Conservation (phyloP, 352 stramenopile genomes). For the Globisporangium spiculum region DNA sequence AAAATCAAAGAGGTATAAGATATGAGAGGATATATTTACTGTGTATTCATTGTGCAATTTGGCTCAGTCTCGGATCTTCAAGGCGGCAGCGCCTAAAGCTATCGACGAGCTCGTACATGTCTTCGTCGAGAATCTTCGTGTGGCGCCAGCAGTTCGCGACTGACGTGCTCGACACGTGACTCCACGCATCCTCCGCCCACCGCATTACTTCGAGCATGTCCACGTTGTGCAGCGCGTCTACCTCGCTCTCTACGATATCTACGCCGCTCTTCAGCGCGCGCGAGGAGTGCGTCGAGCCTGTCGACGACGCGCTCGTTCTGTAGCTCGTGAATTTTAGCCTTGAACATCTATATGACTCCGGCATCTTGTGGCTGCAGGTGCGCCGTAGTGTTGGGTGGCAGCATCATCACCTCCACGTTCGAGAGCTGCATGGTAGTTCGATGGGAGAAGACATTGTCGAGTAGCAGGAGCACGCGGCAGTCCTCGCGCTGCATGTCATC, state of each 20-base stretch:
- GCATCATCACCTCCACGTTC: too few species aligned
- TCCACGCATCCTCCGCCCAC: not conserved
- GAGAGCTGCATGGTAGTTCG: too few species aligned
- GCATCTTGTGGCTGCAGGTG: too few species aligned
- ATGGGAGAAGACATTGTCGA: too few species aligned
- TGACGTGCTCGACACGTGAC: slow-evolving; percentile 6
- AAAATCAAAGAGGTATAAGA: slow-evolving; percentile 3
- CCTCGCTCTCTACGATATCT: not conserved
- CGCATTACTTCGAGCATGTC: not conserved
- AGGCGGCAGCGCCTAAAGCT: not conserved
- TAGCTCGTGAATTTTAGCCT: too few species aligned
- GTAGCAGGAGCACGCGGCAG: too few species aligned
- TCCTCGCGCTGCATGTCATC: too few species aligned
- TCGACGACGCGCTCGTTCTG: too few species aligned
- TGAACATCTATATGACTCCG: too few species aligned
- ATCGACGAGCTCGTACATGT: not conserved
- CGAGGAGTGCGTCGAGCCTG: not conserved
- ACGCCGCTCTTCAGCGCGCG: not conserved
- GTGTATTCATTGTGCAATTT: not conserved
- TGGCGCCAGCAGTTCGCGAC: not conserved
- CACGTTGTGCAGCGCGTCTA: slow-evolving; percentile 1
- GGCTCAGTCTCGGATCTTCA: not conserved
- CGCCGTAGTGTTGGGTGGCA: too few species aligned
- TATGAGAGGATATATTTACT: not conserved
- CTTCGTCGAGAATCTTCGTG: not conserved